phyloP scores from a whole-genome alignment of 2,329 filamentous ascomycete genomes.

The Neofusicoccum ribis region DNA sequence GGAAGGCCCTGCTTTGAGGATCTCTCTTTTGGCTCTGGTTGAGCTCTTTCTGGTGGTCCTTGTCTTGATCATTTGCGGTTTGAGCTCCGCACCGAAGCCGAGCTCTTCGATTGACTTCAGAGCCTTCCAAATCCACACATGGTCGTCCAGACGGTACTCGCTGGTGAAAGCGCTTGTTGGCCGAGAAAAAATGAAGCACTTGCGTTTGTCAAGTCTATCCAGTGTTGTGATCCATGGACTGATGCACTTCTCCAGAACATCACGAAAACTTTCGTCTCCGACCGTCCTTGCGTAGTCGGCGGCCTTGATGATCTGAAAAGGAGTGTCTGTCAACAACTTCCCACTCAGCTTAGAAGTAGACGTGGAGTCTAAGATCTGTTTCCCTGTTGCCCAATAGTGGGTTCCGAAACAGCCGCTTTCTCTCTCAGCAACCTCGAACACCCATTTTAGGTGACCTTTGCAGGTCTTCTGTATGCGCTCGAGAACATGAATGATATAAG shows the following conservation, averaged over 20 bases:
- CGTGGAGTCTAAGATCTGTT: neutral
- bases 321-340: neutral
- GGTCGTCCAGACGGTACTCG: constrained; percentile 4
- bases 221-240: neutral
- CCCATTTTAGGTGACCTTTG: constrained; percentile 2
- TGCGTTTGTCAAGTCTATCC: neutral
- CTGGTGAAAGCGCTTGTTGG: neutral
- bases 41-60: neutral
- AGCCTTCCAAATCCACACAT: constrained; percentile 19
- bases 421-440: neutral
- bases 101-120: constrained; percentile 5
- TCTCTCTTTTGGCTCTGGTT: neutral
- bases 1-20: neutral
- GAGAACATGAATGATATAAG: neutral
- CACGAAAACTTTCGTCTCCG: neutral
- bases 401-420: neutral
- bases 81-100: neutral
- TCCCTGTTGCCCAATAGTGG: constrained; percentile 4
- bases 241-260: neutral
- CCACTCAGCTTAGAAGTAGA: neutral
- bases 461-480: neutral
- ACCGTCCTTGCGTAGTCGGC: neutral
- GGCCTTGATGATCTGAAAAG: constrained; percentile 9
- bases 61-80: neutral
- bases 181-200: constrained; percentile 3